Base-by-base conservation (phyloP, 768 basidiomycete species). In the Boletus edulis region DNA sequence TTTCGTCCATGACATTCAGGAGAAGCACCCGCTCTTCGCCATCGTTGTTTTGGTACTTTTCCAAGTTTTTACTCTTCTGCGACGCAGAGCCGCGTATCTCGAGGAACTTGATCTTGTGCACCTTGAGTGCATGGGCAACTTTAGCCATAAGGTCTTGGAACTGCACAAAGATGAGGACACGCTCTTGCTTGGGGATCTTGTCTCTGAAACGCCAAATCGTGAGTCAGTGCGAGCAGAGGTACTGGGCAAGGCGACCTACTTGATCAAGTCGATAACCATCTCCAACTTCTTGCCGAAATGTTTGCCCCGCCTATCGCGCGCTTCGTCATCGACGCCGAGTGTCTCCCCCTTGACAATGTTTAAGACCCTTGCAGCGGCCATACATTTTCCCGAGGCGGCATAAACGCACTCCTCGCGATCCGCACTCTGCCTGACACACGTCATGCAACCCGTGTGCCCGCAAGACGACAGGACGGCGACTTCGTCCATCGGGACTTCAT, bases 61-160 rank as follows among this genome's bases (percentile, higher is more conserved):
- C 87, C 42, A 98, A 75, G 53, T 84, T 87, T 64, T 89, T 90
- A 71, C 89, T 91, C 76, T 87, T 89, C 60, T 80, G 75, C 47
- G 82, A 79, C 5, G 90, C 87, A 5, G 82, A 81, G 40, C 94
- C 93, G 54, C 82, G 84, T 72, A 96, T 91, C 66, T 92, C 87
- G 49, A 91, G 79, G 74, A 83, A 92, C 41, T 79, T 77, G 63
- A 97, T 83, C 42, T 83, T 81, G 66, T 91, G 79, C 50, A 82
- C 81, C 3, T 69, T 75, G 59, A 98, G 81, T 0, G 93, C 91
- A 57, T 93, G 89, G 9, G 85, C 84, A 31, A 97, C 90, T 70
- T 96, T 97, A 67, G 85, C 85, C 82, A 90, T 92, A 55, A 98
- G 79, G 72, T 97, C 94, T 6, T 84, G 86, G 79, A 95, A 98